Percentiles rank a stretch among this genome's conserved stretches.
These are phyloP conservation scores for Tolypocladium ophioglossoides DNA, from an alignment of 2,329 filamentous ascomycete species.

Conservation along the genomic window DNA sequence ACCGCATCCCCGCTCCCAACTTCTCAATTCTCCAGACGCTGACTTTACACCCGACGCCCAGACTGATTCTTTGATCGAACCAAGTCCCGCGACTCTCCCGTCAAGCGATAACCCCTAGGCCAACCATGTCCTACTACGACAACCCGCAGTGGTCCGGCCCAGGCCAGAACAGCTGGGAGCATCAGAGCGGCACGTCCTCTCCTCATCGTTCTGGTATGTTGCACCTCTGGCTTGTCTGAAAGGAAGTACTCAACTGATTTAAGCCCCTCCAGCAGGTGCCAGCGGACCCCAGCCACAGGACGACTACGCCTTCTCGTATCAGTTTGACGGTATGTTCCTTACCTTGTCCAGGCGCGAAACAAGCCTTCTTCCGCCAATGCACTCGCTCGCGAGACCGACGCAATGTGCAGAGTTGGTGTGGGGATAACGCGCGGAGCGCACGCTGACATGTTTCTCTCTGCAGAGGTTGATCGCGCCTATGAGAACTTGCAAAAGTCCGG, in stretches of 20 bases:
- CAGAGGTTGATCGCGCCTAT: slow-evolving; percentile 91
- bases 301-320: slow-evolving; percentile 73
- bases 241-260: slow-evolving; percentile 2
- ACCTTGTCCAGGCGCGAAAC: background rate
- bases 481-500: slow-evolving; percentile 96
- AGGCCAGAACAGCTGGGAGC: slow-evolving; percentile 33
- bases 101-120: background rate
- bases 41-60: background rate
- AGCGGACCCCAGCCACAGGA: slow-evolving; percentile 66
- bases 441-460: slow-evolving; percentile 1
- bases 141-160: slow-evolving; percentile 29
- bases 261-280: slow-evolving; percentile 42
- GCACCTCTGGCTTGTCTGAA: slow-evolving; percentile 1
- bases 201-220: slow-evolving; percentile 28
- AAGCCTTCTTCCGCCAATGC: background rate
- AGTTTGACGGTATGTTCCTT: slow-evolving; percentile 73
- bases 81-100: background rate
- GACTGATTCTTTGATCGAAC: background rate
- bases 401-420: background rate
- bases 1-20: background rate
- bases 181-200: slow-evolving; percentile 27
- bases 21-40: background rate
- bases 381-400: background rate
- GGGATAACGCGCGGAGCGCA: background rate
- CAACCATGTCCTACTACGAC: slow-evolving; percentile 34